A percentile compares a stretch with the other conserved stretches of the same genome.
phyloP scores from a whole-genome alignment of 192 early-diverging fungal species.

The Oehlia diaphana region DNA sequence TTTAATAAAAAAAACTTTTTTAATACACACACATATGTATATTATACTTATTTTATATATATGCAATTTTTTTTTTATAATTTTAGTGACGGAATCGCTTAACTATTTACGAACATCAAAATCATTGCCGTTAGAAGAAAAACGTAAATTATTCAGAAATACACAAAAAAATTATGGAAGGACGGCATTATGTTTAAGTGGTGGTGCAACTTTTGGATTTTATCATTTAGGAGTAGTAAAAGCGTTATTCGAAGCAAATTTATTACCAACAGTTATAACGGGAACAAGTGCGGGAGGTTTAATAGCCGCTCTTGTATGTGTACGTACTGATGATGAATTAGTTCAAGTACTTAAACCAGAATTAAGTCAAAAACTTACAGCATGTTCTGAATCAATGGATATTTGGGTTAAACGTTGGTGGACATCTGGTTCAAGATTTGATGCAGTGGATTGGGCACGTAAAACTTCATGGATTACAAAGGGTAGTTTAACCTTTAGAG shows the following conservation, averaged over 20 bases:
- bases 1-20: too few relatives aligned
- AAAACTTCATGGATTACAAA: slow-evolving; percentile 68
- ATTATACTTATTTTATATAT: too few relatives aligned
- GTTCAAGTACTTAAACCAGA: slow-evolving; percentile 57
- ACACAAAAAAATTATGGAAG: slow-evolving; percentile 68
- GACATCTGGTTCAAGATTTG: slow-evolving; percentile 53
- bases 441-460: slow-evolving; percentile 63
- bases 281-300: slow-evolving; percentile 71
- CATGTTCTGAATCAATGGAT: slow-evolving; percentile 47
- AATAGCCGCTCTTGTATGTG: slow-evolving; percentile 67
- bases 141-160: slow-evolving; percentile 62
- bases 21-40: too few relatives aligned
- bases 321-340: slow-evolving; percentile 66
- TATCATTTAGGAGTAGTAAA: slow-evolving; percentile 73
- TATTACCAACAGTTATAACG: slow-evolving; percentile 76
- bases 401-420: slow-evolving; percentile 44
- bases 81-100: slow-evolving; percentile 50
- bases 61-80: not conserved
- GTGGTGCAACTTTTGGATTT: slow-evolving; percentile 72
- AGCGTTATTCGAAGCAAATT: slow-evolving; percentile 63
- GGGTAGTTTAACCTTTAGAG: slow-evolving; percentile 85
- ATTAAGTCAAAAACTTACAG: slow-evolving; percentile 52
- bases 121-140: slow-evolving; percentile 52
- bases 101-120: slow-evolving; percentile 37
- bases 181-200: slow-evolving; percentile 77